A percentile compares a stretch with the other conserved stretches of the same genome.
phyloP scores from a whole-genome alignment of 169 alveolate species.

The Babesia divergens region DNA sequence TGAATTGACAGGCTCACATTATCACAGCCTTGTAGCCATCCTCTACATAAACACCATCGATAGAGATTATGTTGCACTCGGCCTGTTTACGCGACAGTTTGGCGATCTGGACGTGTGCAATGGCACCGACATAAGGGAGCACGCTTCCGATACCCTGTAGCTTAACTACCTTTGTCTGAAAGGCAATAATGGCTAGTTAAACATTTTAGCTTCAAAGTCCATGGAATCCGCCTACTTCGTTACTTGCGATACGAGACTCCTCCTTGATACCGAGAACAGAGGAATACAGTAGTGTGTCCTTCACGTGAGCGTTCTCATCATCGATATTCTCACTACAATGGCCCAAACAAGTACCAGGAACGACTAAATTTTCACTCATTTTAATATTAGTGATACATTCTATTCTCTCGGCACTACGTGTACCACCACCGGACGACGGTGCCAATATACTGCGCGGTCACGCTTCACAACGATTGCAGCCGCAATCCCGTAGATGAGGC shows the following conservation, averaged over 20 bases:
- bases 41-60: conserved; percentile 8
- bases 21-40: conserved; percentile 48
- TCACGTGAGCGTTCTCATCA: conserved; percentile 34
- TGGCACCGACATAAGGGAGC: conserved; percentile 55
- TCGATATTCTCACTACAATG: neutral
- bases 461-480: conserved; percentile 22
- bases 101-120: conserved; percentile 50
- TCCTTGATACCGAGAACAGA: conserved; percentile 34
- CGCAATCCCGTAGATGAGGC: conserved; percentile 5
- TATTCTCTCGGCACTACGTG: conserved; percentile 14
- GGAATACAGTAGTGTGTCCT: conserved; percentile 23
- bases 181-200: neutral
- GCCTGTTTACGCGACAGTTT: conserved; percentile 25
- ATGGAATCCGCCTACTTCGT: neutral
- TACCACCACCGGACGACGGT: conserved; percentile 15
- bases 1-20: conserved; percentile 1
- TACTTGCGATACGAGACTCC: neutral
- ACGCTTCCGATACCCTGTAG: neutral
- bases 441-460: conserved; percentile 26
- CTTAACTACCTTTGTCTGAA: neutral
- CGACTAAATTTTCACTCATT: conserved; percentile 12
- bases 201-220: neutral
- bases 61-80: conserved; percentile 46
- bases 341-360: conserved; percentile 53
- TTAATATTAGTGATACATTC: neutral